These are phyloP conservation scores for Strobilomyces dryophilus DNA, from an alignment of 768 basidiomycete genomes.

Conservation along the genomic window DNA sequence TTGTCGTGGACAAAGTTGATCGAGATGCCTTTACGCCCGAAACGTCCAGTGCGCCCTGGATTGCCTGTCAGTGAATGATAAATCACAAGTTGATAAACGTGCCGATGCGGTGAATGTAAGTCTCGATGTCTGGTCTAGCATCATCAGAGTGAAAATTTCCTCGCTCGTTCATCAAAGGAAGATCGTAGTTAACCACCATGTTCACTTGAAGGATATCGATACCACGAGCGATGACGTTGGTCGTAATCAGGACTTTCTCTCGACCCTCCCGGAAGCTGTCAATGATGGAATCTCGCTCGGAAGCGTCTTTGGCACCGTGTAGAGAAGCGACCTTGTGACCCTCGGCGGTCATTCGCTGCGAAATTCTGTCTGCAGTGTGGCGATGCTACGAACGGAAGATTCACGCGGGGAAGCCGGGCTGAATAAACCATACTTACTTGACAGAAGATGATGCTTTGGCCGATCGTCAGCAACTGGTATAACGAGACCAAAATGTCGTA, in stretches of 20 bases:
- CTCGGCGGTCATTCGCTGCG: constrained; percentile 83
- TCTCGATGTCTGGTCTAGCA: constrained; percentile 83
- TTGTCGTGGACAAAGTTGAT: constrained; percentile 97
- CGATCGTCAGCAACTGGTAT: constrained; percentile 88
- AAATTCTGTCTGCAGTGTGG: constrained; percentile 89
- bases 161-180: constrained; percentile 81
- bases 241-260: constrained; percentile 97
- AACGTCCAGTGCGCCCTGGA: constrained; percentile 93
- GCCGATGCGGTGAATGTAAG: constrained; percentile 98
- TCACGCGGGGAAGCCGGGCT: neutral
- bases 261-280: constrained; percentile 95
- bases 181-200: constrained; percentile 99
- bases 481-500: constrained; percentile 91
- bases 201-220: constrained; percentile 99
- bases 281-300: constrained; percentile 87
- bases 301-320: constrained; percentile 89
- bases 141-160: constrained; percentile 40
- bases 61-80: neutral
- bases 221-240: constrained; percentile 96
- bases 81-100: constrained; percentile 24
- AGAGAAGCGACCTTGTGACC: constrained; percentile 96
- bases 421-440: constrained; percentile 47
- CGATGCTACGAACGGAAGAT: constrained; percentile 53
- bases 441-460: constrained; percentile 98
- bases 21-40: constrained; percentile 94